These are phyloP conservation scores for Cairneyella variabilis DNA, from an alignment of 495 filamentous ascomycete genomes.

Conservation along the genomic window DNA sequence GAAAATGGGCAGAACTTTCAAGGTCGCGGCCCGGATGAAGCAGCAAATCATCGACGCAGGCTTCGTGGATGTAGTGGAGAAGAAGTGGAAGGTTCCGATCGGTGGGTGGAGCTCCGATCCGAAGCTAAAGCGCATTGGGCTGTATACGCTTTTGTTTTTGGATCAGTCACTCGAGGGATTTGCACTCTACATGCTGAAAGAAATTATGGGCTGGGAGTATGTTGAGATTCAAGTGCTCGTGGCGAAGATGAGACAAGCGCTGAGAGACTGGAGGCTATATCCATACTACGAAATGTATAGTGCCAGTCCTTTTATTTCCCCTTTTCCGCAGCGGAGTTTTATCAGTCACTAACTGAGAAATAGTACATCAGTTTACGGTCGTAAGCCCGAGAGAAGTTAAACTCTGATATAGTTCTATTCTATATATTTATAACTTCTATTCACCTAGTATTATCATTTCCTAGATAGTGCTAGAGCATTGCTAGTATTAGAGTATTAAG, in stretches of 20 bases:
- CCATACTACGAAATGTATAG: not conserved
- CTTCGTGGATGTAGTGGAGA: conserved; percentile 38
- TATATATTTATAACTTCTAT: too few relatives aligned
- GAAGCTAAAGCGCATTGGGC: conserved; percentile 44
- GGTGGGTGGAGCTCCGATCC: conserved; percentile 48
- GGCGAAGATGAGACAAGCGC: not conserved
- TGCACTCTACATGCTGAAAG: not conserved
- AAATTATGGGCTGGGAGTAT: conserved; percentile 4
- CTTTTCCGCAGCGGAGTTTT: too few relatives aligned
- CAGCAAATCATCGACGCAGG: conserved; percentile 32
- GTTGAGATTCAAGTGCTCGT: not conserved
- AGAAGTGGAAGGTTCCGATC: conserved; percentile 44
- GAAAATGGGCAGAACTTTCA: conserved; percentile 43
- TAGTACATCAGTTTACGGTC: too few relatives aligned
- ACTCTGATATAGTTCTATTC: too few relatives aligned
- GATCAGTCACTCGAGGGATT: not conserved
- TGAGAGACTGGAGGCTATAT: not conserved
- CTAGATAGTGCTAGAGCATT: too few relatives aligned
- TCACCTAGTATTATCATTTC: too few relatives aligned
- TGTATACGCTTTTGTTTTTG: not conserved
- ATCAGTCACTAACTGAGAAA: too few relatives aligned
- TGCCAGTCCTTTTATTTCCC: too few relatives aligned
- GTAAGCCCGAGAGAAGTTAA: too few relatives aligned
- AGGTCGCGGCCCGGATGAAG: conserved; percentile 35
- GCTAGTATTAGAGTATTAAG: too few relatives aligned